These are phyloP conservation scores for Diutina mesorugosa DNA, from an alignment of 1,139 yeast species.

Conservation along the genomic window DNA sequence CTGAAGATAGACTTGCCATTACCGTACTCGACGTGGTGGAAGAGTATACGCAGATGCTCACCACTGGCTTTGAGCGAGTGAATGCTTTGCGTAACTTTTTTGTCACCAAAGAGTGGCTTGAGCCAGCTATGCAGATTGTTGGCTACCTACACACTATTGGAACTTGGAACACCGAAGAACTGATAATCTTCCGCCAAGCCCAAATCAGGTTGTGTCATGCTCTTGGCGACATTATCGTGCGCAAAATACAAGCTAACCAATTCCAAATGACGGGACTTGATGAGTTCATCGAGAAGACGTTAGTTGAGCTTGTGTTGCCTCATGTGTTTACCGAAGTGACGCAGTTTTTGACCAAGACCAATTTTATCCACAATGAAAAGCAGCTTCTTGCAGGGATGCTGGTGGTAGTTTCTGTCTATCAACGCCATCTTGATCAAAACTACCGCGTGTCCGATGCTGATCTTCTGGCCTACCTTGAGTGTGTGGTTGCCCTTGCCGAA, in stretches of 20 bases:
- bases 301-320: slow-evolving; percentile 25
- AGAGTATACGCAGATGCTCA: slow-evolving; percentile 18
- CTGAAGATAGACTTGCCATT: slow-evolving; percentile 17
- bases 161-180: neutral
- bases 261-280: neutral
- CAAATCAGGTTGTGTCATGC: neutral
- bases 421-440: neutral
- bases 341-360: slow-evolving; percentile 20
- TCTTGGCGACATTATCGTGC: neutral
- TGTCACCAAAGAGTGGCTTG: slow-evolving; percentile 21
- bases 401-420: neutral
- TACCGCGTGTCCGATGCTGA: neutral
- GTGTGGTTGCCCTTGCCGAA: neutral
- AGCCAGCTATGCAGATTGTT: slow-evolving; percentile 25
- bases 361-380: slow-evolving; percentile 23
- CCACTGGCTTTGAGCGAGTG: slow-evolving; percentile 16
- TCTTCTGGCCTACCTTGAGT: neutral
- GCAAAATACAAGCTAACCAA: neutral
- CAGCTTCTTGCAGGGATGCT: slow-evolving; percentile 15
- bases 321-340: slow-evolving; percentile 16
- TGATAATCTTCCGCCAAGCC: neutral
- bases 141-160: slow-evolving; percentile 14
- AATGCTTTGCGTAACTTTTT: slow-evolving; percentile 14
- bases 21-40: slow-evolving; percentile 25
- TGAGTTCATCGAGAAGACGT: slow-evolving; percentile 9